These are phyloP conservation scores for Aspergillus nanangensis DNA, from an alignment of 495 filamentous ascomycete genomes.

Conservation along the genomic window DNA sequence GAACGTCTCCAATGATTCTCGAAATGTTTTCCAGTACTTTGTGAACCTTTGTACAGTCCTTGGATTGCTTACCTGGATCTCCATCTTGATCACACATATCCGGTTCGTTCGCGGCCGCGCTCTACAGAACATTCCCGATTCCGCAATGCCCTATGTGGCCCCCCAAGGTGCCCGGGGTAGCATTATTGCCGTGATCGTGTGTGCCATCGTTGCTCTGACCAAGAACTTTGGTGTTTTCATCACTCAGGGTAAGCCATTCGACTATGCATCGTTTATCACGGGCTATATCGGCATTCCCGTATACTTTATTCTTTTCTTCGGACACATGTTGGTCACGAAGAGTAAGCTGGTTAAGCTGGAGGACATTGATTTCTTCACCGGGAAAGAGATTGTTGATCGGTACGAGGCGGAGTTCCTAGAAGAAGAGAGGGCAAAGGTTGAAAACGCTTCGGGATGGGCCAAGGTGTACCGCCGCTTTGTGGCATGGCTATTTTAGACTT, in stretches of 20 bases:
- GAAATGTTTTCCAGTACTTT: constrained; percentile 75
- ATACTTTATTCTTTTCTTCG: constrained; percentile 66
- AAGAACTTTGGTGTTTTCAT: constrained; percentile 68
- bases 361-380: constrained; percentile 65
- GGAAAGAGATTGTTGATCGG: constrained; percentile 68
- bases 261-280: constrained; percentile 75
- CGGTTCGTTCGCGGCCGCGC: constrained; percentile 69
- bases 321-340: constrained; percentile 59
- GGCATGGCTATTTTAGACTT: constrained; percentile 59
- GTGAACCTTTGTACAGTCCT: constrained; percentile 80
- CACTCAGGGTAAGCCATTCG: constrained; percentile 49
- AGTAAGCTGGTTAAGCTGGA: constrained; percentile 49
- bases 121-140: constrained; percentile 64
- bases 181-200: constrained; percentile 61
- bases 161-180: constrained; percentile 67
- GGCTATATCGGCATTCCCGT: constrained; percentile 78
- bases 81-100: constrained; percentile 78
- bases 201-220: constrained; percentile 65
- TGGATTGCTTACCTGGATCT: constrained; percentile 79
- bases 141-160: constrained; percentile 65
- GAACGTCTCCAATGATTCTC: constrained; percentile 65
- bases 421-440: constrained; percentile 41
- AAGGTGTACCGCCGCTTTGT: constrained; percentile 62
- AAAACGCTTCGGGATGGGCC: constrained; percentile 27
- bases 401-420: constrained; percentile 69